A percentile compares a stretch with the other conserved stretches of the same genome.
These are phyloP conservation scores for Pichia terricola DNA, from an alignment of 1,139 yeast genomes.

Conservation along the genomic window DNA sequence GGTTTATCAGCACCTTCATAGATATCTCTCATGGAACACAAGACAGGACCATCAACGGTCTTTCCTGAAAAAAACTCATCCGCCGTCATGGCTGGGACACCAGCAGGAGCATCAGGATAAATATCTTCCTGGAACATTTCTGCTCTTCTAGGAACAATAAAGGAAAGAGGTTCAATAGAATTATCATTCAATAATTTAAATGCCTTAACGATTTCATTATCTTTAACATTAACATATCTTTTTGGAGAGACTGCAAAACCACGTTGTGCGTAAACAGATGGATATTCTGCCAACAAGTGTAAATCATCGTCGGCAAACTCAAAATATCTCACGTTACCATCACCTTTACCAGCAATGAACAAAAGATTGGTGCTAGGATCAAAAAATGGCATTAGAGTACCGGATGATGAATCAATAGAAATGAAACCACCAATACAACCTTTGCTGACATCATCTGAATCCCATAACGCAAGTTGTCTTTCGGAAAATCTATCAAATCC, in stretches of 20 bases:
- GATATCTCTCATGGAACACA: slow-evolving; percentile 64
- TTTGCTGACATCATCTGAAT: slow-evolving; percentile 54
- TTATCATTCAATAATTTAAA: slow-evolving; percentile 81
- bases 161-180: slow-evolving; percentile 79
- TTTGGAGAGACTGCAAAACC: slow-evolving; percentile 91
- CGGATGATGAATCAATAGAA: slow-evolving; percentile 82
- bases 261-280: slow-evolving; percentile 88
- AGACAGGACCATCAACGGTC: slow-evolving; percentile 70
- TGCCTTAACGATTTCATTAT: slow-evolving; percentile 73
- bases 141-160: slow-evolving; percentile 86
- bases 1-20: slow-evolving; percentile 63
- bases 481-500: slow-evolving; percentile 91
- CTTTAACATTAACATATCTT: slow-evolving; percentile 63
- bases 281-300: slow-evolving; percentile 74
- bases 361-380: slow-evolving; percentile 75
- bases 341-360: slow-evolving; percentile 95
- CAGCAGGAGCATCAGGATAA: slow-evolving; percentile 84
- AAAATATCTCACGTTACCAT: slow-evolving; percentile 90
- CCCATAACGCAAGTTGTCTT: slow-evolving; percentile 94
- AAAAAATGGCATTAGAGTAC: slow-evolving; percentile 83
- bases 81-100: slow-evolving; percentile 67
- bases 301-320: slow-evolving; percentile 80
- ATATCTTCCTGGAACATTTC: slow-evolving; percentile 90
- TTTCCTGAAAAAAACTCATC: slow-evolving; percentile 76
- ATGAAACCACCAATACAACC: slow-evolving; percentile 89